Evolutionary conservation across 108 stramenopile genomes (phyloP).

Genomic region (Nannochloropsis gaditana): DNA sequence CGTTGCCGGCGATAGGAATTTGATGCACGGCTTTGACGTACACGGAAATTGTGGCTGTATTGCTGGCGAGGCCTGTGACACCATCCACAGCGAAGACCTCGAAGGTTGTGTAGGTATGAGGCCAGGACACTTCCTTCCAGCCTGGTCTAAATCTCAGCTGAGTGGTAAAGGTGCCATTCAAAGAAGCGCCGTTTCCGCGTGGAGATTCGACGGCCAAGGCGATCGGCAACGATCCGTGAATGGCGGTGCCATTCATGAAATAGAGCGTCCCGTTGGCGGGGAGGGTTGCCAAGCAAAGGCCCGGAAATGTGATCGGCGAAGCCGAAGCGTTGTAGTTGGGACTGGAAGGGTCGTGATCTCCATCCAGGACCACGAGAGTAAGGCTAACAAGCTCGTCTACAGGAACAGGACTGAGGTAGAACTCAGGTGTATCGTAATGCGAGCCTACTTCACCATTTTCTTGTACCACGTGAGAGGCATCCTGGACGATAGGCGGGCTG

Average conservation of each 20-base stretch:
- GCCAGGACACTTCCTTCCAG: conserved; percentile 7
- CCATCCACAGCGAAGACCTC: neutral
- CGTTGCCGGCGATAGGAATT: neutral
- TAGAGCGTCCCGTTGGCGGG: conserved; percentile 8
- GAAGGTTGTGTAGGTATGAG: neutral
- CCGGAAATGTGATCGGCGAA: neutral
- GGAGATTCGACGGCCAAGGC: neutral
- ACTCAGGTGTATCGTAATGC: conserved; percentile 3
- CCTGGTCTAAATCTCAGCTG: neutral
- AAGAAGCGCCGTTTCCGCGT: neutral
- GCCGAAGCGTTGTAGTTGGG: neutral
- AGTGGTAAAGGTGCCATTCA: neutral
- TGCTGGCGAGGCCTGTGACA: neutral
- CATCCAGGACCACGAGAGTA: conserved; percentile 11
- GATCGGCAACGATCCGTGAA: neutral
- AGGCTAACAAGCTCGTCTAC: neutral
- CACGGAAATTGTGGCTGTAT: neutral
- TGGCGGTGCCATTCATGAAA: neutral
- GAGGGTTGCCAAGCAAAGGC: neutral
- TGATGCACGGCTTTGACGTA: neutral
- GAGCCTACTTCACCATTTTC: neutral
- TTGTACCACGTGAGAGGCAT: neutral
- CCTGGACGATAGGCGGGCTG: neutral
- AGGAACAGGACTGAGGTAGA: neutral
- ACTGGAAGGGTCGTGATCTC: neutral